phyloP scores from a whole-genome alignment of 2,329 filamentous ascomycete species.

The Fusarium poae region DNA sequence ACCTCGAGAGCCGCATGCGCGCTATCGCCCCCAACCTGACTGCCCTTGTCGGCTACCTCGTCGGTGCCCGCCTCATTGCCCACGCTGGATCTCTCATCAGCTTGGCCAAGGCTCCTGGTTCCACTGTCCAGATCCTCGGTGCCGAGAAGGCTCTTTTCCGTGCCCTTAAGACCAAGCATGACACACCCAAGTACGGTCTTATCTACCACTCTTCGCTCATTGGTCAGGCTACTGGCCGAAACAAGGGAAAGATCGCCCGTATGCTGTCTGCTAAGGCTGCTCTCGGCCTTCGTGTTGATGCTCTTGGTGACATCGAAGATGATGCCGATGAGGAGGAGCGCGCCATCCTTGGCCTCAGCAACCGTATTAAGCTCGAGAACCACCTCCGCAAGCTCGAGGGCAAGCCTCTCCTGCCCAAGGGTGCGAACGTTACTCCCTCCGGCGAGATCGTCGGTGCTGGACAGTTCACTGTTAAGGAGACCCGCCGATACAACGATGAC shows the following conservation, averaged over 20 bases:
- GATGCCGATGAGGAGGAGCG: slow-evolving; percentile 91
- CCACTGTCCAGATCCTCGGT: slow-evolving; percentile 97
- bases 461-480: slow-evolving; percentile 94
- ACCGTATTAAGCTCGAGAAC: slow-evolving; percentile 80
- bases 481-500: slow-evolving; percentile 93
- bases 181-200: slow-evolving; percentile 97
- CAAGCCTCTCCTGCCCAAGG: slow-evolving; percentile 85
- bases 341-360: slow-evolving; percentile 79
- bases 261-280: slow-evolving; percentile 95
- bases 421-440: slow-evolving; percentile 79
- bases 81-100: slow-evolving; percentile 95
- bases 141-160: slow-evolving; percentile 99
- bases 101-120: slow-evolving; percentile 93
- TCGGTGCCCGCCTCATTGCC: slow-evolving; percentile 93
- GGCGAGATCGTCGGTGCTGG: slow-evolving; percentile 73
- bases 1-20: slow-evolving; percentile 93
- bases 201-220: slow-evolving; percentile 94
- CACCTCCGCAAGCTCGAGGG: slow-evolving; percentile 85
- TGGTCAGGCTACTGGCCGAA: slow-evolving; percentile 95
- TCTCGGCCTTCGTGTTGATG: slow-evolving; percentile 92
- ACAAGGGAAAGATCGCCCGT: slow-evolving; percentile 99
- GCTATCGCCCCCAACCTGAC: slow-evolving; percentile 97
- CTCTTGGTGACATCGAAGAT: slow-evolving; percentile 69
- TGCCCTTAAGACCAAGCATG: slow-evolving; percentile 98
- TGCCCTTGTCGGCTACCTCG: slow-evolving; percentile 89